Evolutionary conservation across 140 eudicot genomes (phyloP), one percentile per base, ranked within the genome.

Genomic region (Stevia rebaudiana): DNA sequence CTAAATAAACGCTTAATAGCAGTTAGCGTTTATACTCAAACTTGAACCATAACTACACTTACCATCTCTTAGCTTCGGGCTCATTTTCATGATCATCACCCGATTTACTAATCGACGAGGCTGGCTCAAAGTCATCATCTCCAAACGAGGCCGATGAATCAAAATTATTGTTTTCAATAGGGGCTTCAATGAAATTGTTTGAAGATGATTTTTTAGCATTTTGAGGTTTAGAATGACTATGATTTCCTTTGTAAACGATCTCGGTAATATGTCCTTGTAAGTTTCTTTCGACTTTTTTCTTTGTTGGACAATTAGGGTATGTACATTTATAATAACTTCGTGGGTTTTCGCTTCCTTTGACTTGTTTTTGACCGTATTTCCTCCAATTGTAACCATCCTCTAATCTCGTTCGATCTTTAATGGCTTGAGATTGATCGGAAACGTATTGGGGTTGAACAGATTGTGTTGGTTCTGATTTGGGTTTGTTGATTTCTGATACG

Each of bases 371-470:
- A 21, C 98, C 98, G 39, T 92, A 92, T 68, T 92, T 92, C 58
- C 96, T 79, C 98, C 98, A 92, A 15, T 86, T 85, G 81, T 92
- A 92, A 30, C 98, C 98, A 47, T 92, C 98, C 11, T 92, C 94
- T 64, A 89, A 73, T 67, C 72, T 85, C 56, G 76, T 86, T 70
- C 81, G 87, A 51, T 88, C 94, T 70, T 82, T 78, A 42, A 37
- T 43, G 43, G 78, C 77, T 63, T 83, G 95, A 28, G 87, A 73
- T 65, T 81, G 84, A 49, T 83, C 90, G 50, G 71, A 18, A 67
- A 70, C 57, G 31, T 77, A 75, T 46, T 60, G 61, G 71, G 51
- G 28, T 59, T 44, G 78, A 62, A 25, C 54, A n/a, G 71, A 50
- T 9, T 62, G 76, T 77, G 81, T 30, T n/a, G 74, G 59, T 60